These are phyloP conservation scores for Fusarium veterinarium DNA, from an alignment of 2,329 filamentous ascomycete genomes.

Conservation along the genomic window DNA sequence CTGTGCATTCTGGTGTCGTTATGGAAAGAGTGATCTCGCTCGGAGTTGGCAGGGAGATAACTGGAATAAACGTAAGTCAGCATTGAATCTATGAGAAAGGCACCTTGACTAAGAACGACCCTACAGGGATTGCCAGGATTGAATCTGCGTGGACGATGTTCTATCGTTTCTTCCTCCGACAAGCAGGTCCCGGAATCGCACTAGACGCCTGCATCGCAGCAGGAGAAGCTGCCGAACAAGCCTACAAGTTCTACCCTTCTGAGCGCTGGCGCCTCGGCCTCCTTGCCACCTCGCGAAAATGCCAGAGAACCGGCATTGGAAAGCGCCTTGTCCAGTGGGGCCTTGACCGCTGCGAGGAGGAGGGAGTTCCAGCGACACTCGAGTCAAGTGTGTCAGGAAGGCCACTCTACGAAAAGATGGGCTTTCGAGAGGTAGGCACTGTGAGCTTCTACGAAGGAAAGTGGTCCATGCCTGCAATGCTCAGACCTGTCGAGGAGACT, in stretches of 20 bases:
- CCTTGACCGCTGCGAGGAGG: conserved; percentile 23
- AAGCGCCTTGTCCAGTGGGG: conserved; percentile 21
- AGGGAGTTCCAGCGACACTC: conserved; percentile 11
- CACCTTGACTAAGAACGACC: too few species aligned
- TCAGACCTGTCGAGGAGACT: background rate
- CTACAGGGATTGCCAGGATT: background rate
- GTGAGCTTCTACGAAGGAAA: background rate
- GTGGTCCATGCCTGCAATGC: conserved; percentile 1
- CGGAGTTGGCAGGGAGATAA: conserved; percentile 32
- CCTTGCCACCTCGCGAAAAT: conserved; percentile 19
- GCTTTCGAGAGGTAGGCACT: background rate
- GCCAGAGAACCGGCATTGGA: conserved; percentile 21
- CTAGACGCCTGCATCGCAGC: background rate
- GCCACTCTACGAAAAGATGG: conserved; percentile 20
- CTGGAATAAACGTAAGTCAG: conserved; percentile 13
- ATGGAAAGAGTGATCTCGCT: conserved; percentile 23
- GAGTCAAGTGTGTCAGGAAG: conserved; percentile 7
- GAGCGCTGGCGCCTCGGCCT: conserved; percentile 24
- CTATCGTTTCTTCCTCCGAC: background rate
- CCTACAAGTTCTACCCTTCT: background rate
- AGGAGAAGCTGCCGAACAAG: background rate
- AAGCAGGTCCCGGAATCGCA: background rate
- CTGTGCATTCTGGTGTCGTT: conserved; percentile 24
- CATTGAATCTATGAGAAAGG: accelerated
- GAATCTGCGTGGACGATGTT: background rate